Percentiles rank a stretch among this genome's conserved stretches.
Evolutionary conservation across 1,139 yeast species (phyloP).

Genomic region (Debaryomyces nepalensis): DNA sequence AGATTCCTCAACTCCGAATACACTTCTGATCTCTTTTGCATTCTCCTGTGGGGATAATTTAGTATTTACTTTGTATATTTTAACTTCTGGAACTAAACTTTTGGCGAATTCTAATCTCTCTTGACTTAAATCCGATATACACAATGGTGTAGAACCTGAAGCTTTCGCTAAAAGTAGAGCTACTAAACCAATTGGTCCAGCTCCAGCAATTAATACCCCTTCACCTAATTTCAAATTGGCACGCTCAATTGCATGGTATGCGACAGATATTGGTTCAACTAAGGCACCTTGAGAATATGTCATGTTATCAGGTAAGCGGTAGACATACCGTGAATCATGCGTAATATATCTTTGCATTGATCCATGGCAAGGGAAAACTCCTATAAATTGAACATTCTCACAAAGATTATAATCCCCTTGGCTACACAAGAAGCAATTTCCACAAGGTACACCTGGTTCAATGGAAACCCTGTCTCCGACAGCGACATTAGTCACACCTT

Average conservation of each 20-base stretch:
- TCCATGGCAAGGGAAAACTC: conserved; percentile 31
- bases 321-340: conserved; percentile 23
- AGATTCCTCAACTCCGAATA: conserved; percentile 19
- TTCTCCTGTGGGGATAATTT: conserved; percentile 25
- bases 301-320: conserved; percentile 29
- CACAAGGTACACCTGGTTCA: conserved; percentile 33
- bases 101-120: conserved; percentile 29
- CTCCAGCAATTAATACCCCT: conserved; percentile 28
- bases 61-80: conserved; percentile 30
- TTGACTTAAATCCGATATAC: conserved; percentile 27
- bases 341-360: conserved; percentile 29
- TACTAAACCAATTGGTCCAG: conserved; percentile 35
- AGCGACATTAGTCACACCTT: conserved; percentile 17
- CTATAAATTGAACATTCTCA: conserved; percentile 26
- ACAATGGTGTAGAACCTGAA: conserved; percentile 29
- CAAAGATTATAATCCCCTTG: conserved; percentile 32
- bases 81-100: conserved; percentile 29
- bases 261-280: conserved; percentile 33
- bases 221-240: conserved; percentile 27
- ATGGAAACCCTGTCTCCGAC: conserved; percentile 27
- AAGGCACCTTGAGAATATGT: conserved; percentile 31
- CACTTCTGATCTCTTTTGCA: conserved; percentile 29
- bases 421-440: conserved; percentile 34
- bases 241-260: conserved; percentile 30
- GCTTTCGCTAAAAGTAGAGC: conserved; percentile 27